Conservation (phyloP, 148 eudicot genomes). For the Linanthus parryae region DNA sequence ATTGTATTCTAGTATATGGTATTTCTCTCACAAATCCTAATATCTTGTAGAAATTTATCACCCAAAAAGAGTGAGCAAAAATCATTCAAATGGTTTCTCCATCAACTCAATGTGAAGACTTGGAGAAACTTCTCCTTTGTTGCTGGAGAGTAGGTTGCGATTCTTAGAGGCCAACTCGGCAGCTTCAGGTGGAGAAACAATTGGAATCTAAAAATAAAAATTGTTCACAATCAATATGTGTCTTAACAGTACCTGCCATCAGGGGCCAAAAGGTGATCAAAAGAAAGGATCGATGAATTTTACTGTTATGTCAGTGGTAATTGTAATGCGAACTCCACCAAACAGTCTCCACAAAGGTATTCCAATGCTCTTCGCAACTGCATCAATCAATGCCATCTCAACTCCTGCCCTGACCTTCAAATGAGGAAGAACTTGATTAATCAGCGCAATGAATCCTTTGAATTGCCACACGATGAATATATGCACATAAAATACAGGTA, state of each 20-base stretch:
- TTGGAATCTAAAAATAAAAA: slow-evolving; percentile 80
- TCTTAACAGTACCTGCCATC: background rate
- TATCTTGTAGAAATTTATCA: too few relatives aligned
- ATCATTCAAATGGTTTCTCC: too few relatives aligned
- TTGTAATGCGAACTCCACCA: slow-evolving; percentile 71
- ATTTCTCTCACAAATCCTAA: too few relatives aligned
- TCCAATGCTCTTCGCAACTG: slow-evolving; percentile 74
- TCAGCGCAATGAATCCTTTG: too few relatives aligned
- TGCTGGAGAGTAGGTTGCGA: too few relatives aligned
- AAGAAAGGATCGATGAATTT: slow-evolving; percentile 13
- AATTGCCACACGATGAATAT: too few relatives aligned
- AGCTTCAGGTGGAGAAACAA: slow-evolving; percentile 58
- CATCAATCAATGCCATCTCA: slow-evolving; percentile 96
- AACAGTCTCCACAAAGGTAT: slow-evolving; percentile 77
- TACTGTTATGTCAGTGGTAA: slow-evolving; percentile 85
- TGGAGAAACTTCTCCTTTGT: too few relatives aligned
- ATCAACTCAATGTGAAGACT: too few relatives aligned
- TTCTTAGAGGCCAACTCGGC: slow-evolving; percentile 63
- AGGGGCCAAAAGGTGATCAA: background rate
- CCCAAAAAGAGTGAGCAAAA: too few relatives aligned
- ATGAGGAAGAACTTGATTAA: slow-evolving; percentile 16
- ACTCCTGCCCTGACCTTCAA: slow-evolving; percentile 85
- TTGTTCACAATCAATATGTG: too few relatives aligned
- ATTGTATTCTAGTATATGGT: too few relatives aligned
- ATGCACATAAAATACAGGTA: too few relatives aligned